Evolutionary conservation across 1,284 basidiomycete species (phyloP).

Genomic region (Apiotrichum laibachii): DNA sequence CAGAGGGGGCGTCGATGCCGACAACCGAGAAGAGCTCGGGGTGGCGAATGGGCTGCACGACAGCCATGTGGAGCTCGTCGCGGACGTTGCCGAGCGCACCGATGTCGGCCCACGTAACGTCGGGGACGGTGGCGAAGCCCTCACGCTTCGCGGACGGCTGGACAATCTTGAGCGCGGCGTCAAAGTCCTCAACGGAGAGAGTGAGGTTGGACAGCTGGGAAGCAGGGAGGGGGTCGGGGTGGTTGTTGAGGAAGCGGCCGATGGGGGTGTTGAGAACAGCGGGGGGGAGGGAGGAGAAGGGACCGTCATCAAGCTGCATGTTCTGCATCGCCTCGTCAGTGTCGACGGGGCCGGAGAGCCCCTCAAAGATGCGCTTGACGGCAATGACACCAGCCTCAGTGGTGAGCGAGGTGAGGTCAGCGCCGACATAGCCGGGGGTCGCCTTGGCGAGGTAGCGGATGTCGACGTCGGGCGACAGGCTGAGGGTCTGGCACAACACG

Average conservation of each 20-base stretch:
- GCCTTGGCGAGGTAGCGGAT: conserved; percentile 68
- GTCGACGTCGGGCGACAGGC: conserved; percentile 42
- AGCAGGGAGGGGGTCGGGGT: conserved; percentile 71
- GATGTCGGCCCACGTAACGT: conserved; percentile 91
- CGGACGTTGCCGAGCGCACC: conserved; percentile 84
- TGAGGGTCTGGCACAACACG: conserved; percentile 54
- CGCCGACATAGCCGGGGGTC: conserved; percentile 96
- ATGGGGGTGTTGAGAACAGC: conserved; percentile 66
- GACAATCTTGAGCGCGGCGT: conserved; percentile 72
- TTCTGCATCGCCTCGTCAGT: conserved; percentile 23
- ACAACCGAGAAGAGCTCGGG: conserved; percentile 85
- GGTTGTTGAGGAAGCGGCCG: conserved; percentile 79
- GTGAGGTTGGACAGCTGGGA: conserved; percentile 74
- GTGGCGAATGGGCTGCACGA: conserved; percentile 88
- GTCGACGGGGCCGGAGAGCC: conserved; percentile 53
- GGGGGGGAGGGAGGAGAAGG: conserved; percentile 37
- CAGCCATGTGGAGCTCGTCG: conserved; percentile 93
- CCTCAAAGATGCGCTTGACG: conserved; percentile 92
- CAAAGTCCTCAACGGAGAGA: conserved; percentile 78
- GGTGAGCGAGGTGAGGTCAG: conserved; percentile 85
- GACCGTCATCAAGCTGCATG: conserved; percentile 38
- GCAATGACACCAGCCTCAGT: conserved; percentile 93
- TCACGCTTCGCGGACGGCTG: conserved; percentile 97
- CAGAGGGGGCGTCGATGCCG: conserved; percentile 82
- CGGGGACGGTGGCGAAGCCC: conserved; percentile 94